These are phyloP conservation scores for Phytophthora capsici DNA, from an alignment of 352 stramenopile genomes.

Conservation along the genomic window DNA sequence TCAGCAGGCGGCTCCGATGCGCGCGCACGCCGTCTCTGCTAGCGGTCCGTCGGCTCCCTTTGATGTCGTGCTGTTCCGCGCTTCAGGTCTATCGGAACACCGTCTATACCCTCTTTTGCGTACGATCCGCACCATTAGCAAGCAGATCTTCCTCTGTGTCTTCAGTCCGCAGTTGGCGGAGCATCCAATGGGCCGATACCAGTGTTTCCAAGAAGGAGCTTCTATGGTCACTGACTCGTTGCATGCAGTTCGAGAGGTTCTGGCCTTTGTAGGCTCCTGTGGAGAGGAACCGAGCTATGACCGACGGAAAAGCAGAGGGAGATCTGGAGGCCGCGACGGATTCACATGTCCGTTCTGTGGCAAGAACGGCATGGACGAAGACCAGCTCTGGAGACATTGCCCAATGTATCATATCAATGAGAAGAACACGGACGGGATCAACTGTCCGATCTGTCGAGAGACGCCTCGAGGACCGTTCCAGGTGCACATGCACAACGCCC, in stretches of 20 bases:
- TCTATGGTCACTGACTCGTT: constrained; percentile 86
- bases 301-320: constrained; percentile 28
- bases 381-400: constrained; percentile 85
- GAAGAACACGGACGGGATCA: constrained; percentile 71
- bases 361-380: constrained; percentile 75
- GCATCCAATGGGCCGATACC: constrained; percentile 72
- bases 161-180: constrained; percentile 81
- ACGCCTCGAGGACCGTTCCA: constrained; percentile 75
- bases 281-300: constrained; percentile 7
- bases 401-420: constrained; percentile 90
- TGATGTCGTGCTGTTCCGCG: constrained; percentile 72
- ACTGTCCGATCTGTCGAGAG: constrained; percentile 80
- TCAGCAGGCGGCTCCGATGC: constrained; percentile 23
- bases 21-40: constrained; percentile 6
- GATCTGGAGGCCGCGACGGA: constrained; percentile 25
- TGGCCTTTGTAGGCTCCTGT: constrained; percentile 72
- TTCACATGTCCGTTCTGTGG: constrained; percentile 82
- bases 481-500: constrained; percentile 87
- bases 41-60: constrained; percentile 42
- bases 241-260: constrained; percentile 62
- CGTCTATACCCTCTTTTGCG: constrained; percentile 65
- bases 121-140: constrained; percentile 72
- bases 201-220: constrained; percentile 78
- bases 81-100: constrained; percentile 55
- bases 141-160: constrained; percentile 87